Base-by-base conservation (phyloP, 129 eudicot genomes). In the Gnaphalium uliginosum region DNA sequence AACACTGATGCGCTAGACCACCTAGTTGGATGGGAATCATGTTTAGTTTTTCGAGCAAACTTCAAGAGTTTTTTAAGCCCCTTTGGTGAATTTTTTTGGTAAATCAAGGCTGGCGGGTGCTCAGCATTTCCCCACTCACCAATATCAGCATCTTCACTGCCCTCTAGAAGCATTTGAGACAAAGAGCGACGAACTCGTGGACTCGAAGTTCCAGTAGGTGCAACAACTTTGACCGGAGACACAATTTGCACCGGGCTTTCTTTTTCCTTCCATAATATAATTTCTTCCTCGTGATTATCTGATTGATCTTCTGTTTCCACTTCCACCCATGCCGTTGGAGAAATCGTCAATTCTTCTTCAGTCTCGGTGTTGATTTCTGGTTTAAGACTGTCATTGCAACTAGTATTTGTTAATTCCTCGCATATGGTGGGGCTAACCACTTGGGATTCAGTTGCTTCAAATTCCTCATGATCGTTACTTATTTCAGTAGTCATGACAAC, bases 91-190 rank as follows among this genome's bases (percentile, higher is more conserved):
- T 89, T 96, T 82, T 89, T 91, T 39, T 89, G 97, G 86, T 90
- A 89, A 54, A 89, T 79, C 85, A 94, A 73, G 1, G 89, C 59
- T 84, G 94, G 93, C 11, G 96, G 97, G 61, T 90, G 86, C 69
- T 94, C 97, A 61, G 97, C 99, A 71, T 85, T 89, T 30, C 99
- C 99, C 99, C 99, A 94, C 72, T 94, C 99, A 24, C 81, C 71
- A 66, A 66, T 51, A 81, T 91, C 90, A 71, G 87, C 81, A 67
- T 58, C 82, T 82, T 73, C 83, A 78, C 82, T 88, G 83, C 75
- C 99, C 72, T 91, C 90, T 11, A 87, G 91, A 78, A 94, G 89
- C 96, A 94, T 91, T 61, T 94, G 94, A 71, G 99, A 94, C 53
- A 94, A 84, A 65, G 99, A 94, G 68, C 85, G 93, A 5, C 94